Evolutionary conservation across 768 basidiomycete species (phyloP).

Genomic region (Arthromyces matolae): DNA sequence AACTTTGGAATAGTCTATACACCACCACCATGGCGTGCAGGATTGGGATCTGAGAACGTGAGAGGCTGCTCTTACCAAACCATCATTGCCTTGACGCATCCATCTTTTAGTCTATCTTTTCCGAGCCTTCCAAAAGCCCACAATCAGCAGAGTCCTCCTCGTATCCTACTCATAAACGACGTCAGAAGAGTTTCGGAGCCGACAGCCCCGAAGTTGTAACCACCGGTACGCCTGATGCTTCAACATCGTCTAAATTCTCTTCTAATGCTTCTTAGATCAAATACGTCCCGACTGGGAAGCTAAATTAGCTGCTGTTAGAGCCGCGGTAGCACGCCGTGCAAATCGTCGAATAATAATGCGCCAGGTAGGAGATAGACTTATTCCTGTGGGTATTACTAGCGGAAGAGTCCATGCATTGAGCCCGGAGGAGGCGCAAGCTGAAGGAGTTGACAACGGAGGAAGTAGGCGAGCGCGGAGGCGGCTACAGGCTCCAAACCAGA

Average conservation of each 20-base stretch:
- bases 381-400: slow-evolving; percentile 95
- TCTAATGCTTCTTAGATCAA: slow-evolving; percentile 57
- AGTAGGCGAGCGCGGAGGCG: slow-evolving; percentile 61
- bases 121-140: slow-evolving; percentile 50
- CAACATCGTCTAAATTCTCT: slow-evolving; percentile 4
- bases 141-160: slow-evolving; percentile 36
- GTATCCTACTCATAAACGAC: slow-evolving; percentile 57
- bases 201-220: slow-evolving; percentile 90
- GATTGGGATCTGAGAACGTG: slow-evolving; percentile 70
- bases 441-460: slow-evolving; percentile 29
- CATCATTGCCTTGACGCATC: neutral
- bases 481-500: slow-evolving; percentile 45
- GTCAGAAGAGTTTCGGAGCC: slow-evolving; percentile 84
- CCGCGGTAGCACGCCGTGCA: slow-evolving; percentile 92
- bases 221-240: slow-evolving; percentile 52
- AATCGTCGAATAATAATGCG: slow-evolving; percentile 97
- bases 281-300: slow-evolving; percentile 98
- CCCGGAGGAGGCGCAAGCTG: slow-evolving; percentile 52
- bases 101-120: slow-evolving; percentile 33
- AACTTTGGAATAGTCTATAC: slow-evolving; percentile 93
- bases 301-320: slow-evolving; percentile 90
- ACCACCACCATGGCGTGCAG: slow-evolving; percentile 76
- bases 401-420: slow-evolving; percentile 71
- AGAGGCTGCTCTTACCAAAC: slow-evolving; percentile 36
- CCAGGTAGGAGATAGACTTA: slow-evolving; percentile 94